phyloP scores from a whole-genome alignment of 2,329 filamentous ascomycete genomes.

The Hypoxylon sp. region DNA sequence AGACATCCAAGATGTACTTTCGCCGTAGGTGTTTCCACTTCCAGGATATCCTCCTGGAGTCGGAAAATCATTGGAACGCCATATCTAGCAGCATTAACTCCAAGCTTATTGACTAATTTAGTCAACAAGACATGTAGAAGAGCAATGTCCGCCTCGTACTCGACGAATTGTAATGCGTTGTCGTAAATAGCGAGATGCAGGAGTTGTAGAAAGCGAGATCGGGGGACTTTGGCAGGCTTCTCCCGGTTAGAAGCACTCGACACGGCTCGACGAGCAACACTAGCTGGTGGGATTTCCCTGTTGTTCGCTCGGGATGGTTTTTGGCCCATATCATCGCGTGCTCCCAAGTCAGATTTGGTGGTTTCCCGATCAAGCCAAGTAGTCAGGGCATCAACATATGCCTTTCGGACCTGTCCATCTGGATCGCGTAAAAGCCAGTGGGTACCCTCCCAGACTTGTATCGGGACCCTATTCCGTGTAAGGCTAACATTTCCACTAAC shows the following conservation, averaged over 20 bases:
- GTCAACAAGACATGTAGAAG: slow-evolving; percentile 83
- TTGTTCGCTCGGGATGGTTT: slow-evolving; percentile 62
- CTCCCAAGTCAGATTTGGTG: slow-evolving; percentile 73
- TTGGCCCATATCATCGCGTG: slow-evolving; percentile 69
- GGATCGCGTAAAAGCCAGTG: slow-evolving; percentile 91
- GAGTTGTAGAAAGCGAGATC: slow-evolving; percentile 83
- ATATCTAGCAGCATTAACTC: slow-evolving; percentile 83
- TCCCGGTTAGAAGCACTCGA: slow-evolving; percentile 77
- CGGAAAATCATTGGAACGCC: slow-evolving; percentile 91
- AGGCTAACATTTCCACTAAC: slow-evolving; percentile 73
- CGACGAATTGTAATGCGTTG: slow-evolving; percentile 80
- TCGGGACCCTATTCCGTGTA: slow-evolving; percentile 80
- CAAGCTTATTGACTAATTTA: slow-evolving; percentile 81
- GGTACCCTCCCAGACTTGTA: slow-evolving; percentile 95
- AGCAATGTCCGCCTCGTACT: slow-evolving; percentile 81
- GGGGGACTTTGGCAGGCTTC: slow-evolving; percentile 66
- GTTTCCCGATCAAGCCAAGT: slow-evolving; percentile 91
- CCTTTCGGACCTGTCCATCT: slow-evolving; percentile 82
- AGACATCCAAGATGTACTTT: slow-evolving; percentile 87
- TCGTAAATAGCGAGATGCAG: slow-evolving; percentile 93
- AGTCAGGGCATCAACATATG: slow-evolving; percentile 86
- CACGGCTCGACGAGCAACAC: slow-evolving; percentile 73
- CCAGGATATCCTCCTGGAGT: slow-evolving; percentile 86
- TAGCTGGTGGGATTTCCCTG: slow-evolving; percentile 59
- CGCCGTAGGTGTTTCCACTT: slow-evolving; percentile 74